Conservation (phyloP, 768 basidiomycete species). For the Auriscalpium vulgare region DNA sequence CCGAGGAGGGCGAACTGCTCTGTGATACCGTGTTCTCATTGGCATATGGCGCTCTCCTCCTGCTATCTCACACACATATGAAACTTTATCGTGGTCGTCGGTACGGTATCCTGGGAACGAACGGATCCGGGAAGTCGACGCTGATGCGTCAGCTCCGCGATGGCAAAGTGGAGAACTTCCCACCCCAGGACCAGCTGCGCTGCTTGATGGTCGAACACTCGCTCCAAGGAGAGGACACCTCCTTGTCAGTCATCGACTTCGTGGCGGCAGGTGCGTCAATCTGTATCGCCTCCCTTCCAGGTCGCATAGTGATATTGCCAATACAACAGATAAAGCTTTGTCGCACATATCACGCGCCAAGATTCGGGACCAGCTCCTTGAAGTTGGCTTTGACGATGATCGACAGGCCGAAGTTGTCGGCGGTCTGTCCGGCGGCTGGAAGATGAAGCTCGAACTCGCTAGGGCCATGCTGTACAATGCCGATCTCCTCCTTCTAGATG, state of each 20-base stretch:
- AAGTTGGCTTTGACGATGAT: conserved; percentile 87
- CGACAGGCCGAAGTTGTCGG: conserved; percentile 82
- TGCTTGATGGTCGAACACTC: conserved; percentile 98
- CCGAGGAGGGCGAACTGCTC: conserved; percentile 76
- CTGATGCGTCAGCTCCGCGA: conserved; percentile 93
- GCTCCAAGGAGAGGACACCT: conserved; percentile 87
- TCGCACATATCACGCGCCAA: conserved; percentile 52
- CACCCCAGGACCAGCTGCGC: conserved; percentile 75
- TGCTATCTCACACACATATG: conserved; percentile 89
- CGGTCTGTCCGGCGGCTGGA: conserved; percentile 94
- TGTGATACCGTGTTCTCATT: conserved; percentile 94
- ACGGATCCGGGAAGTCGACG: conserved; percentile 94
- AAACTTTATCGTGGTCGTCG: conserved; percentile 84
- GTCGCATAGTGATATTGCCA: background rate
- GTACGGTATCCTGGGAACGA: conserved; percentile 94
- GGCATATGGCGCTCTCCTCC: conserved; percentile 88
- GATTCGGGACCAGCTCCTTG: conserved; percentile 71
- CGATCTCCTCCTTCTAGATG: conserved; percentile 77
- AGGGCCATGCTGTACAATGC: conserved; percentile 96
- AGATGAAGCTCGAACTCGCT: conserved; percentile 97
- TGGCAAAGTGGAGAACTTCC: conserved; percentile 95
- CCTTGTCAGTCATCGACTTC: conserved; percentile 79
- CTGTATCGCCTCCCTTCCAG: background rate
- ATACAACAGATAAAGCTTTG: conserved; percentile 56
- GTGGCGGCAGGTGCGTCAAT: conserved; percentile 64